Conservation (phyloP, 805 yeast genomes). For the Wickerhamomyces alni region DNA sequence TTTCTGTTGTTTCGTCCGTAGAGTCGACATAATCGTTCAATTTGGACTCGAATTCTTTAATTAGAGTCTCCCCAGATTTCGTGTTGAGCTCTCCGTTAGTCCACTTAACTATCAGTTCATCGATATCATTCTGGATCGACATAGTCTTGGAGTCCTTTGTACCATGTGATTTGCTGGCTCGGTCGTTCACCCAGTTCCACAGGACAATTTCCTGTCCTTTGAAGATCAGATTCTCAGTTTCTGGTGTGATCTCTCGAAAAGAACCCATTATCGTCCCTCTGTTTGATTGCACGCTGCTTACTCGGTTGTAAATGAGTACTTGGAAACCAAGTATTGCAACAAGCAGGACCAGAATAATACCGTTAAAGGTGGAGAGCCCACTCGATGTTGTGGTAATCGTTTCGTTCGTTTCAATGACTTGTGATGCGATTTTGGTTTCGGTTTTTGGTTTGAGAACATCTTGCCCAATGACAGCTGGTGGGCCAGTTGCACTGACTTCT, state of each 20-base stretch:
- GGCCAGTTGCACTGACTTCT: constrained; percentile 2
- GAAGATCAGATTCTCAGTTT: constrained; percentile 9
- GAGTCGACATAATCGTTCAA: constrained; percentile 15
- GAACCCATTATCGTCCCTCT: not conserved
- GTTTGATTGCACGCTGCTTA: constrained; percentile 1
- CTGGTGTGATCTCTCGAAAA: constrained; percentile 1
- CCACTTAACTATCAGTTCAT: constrained; percentile 17
- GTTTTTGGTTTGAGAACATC: not conserved
- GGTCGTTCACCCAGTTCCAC: constrained; percentile 26
- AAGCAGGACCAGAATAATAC: constrained; percentile 7
- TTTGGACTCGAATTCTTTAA: constrained; percentile 11
- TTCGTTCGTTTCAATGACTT: not conserved
- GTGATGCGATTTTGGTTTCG: not conserved
- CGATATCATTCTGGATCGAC: constrained; percentile 15
- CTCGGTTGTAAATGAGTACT: constrained; percentile 7
- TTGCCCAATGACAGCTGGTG: not conserved
- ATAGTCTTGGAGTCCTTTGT: constrained; percentile 3
- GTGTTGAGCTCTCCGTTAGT: constrained; percentile 14
- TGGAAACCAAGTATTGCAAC: constrained; percentile 11
- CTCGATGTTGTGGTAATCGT: too few species aligned
- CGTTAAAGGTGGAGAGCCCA: constrained; percentile 8
- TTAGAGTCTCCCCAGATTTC: constrained; percentile 8
- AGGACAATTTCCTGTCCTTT: constrained; percentile 19
- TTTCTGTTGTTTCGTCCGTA: constrained; percentile 1
- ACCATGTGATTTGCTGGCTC: constrained; percentile 11